phyloP scores from a whole-genome alignment of 179 eudicot species.

The Nepenthes alata region DNA sequence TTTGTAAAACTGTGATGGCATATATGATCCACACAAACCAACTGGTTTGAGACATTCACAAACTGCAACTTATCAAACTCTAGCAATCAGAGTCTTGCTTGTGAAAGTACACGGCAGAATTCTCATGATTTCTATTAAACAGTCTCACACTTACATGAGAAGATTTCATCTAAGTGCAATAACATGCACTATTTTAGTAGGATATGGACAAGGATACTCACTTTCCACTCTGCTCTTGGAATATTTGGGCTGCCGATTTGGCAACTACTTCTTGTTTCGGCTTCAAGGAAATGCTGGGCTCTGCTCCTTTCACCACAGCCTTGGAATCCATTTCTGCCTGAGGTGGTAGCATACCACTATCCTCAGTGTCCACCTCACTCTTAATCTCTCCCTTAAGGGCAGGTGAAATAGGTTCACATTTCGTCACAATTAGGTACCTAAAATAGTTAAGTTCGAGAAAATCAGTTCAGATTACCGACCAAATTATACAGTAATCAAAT shows the following conservation, averaged over 20 bases:
- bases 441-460: constrained; percentile 1
- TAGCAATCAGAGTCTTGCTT: no score
- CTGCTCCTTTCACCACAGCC: constrained; percentile 24
- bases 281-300: constrained; percentile 45
- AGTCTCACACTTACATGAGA: no score
- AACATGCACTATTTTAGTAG: no score
- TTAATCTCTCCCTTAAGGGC: constrained; percentile 64
- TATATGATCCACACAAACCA: no score
- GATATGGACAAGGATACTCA: constrained; percentile 21
- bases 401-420: constrained; percentile 71
- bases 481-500: not conserved
- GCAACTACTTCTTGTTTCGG: constrained; percentile 56
- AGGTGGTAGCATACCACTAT: constrained; percentile 18
- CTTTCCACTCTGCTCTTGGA: constrained; percentile 75
- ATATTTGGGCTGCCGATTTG: constrained; percentile 90
- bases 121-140: no score
- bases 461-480: not conserved
- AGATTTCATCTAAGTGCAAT: no score
- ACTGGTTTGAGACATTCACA: no score
- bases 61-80: no score
- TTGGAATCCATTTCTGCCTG: constrained; percentile 25
- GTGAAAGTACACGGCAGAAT: no score
- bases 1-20: no score
- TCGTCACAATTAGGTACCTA: constrained; percentile 66
- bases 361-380: constrained; percentile 30